Evolutionary conservation across 208 protist species (phyloP).

Genomic region (Crithidia expoeki): DNA sequence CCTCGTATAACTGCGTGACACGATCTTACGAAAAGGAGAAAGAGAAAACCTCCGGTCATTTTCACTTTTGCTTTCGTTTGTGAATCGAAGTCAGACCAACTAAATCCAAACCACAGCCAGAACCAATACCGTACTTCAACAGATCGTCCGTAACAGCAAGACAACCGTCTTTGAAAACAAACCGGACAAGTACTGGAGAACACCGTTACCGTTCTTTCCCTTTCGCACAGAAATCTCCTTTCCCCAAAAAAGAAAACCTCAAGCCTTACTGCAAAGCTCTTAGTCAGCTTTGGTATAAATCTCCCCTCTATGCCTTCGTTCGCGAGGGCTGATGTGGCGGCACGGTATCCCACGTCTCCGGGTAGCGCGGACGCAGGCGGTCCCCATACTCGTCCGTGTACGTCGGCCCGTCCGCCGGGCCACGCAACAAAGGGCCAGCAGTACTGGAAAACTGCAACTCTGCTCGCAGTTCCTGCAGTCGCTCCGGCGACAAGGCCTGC

Average conservation of each 20-base stretch:
- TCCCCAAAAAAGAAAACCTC: background rate
- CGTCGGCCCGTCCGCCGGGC: slow-evolving; percentile 5
- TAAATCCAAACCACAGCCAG: too few relatives aligned
- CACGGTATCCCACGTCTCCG: slow-evolving; percentile 86
- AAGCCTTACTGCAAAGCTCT: background rate
- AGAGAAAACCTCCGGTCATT: too few relatives aligned
- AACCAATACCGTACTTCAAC: too few relatives aligned
- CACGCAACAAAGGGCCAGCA: slow-evolving; percentile 3
- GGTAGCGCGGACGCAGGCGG: slow-evolving; percentile 80
- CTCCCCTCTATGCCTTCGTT: slow-evolving; percentile 21
- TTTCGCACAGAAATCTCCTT: background rate
- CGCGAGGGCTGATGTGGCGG: slow-evolving; percentile 84
- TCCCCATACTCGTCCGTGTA: slow-evolving; percentile 74
- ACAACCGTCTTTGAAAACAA: too few relatives aligned
- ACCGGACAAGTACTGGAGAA: too few relatives aligned
- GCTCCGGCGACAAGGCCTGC: slow-evolving; percentile 48
- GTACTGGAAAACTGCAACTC: slow-evolving; percentile 52
- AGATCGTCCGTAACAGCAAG: too few relatives aligned
- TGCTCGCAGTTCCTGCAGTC: slow-evolving; percentile 60
- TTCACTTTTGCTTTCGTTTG: too few relatives aligned
- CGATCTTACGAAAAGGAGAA: too few relatives aligned
- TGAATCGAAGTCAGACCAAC: too few relatives aligned
- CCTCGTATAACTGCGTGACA: too few relatives aligned
- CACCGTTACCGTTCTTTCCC: too few relatives aligned
- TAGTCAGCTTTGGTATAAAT: background rate